Evolutionary conservation across 225 moss, liverwort and hornwort genomes (phyloP).

Genomic region (Polytrichum commune): DNA sequence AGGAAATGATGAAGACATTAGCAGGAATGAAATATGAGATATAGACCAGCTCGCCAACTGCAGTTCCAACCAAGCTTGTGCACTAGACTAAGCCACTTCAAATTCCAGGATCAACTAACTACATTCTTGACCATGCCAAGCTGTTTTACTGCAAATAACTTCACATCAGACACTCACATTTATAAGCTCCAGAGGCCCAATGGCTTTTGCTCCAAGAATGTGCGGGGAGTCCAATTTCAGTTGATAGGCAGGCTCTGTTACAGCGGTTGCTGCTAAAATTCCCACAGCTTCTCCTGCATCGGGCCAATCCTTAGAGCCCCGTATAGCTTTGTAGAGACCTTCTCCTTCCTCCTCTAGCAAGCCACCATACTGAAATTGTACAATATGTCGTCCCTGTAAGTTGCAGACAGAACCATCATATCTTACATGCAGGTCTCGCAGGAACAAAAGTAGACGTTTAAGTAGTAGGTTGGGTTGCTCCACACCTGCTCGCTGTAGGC

Average conservation of each 20-base stretch:
- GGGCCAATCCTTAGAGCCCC: slow-evolving; percentile 20
- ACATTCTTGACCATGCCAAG: neutral
- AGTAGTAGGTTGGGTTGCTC: slow-evolving; percentile 77
- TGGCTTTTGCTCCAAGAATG: slow-evolving; percentile 60
- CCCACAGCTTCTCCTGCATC: slow-evolving; percentile 94
- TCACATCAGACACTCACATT: slow-evolving; percentile 35
- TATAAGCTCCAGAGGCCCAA: slow-evolving; percentile 77
- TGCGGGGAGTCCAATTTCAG: slow-evolving; percentile 81
- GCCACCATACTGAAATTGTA: slow-evolving; percentile 82
- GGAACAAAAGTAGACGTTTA: slow-evolving; percentile 61
- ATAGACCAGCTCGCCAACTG: too few relatives aligned
- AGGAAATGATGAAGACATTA: too few relatives aligned
- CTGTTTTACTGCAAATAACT: too few relatives aligned
- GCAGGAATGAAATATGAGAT: too few relatives aligned
- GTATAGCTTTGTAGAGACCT: slow-evolving; percentile 11
- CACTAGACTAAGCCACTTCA: too few relatives aligned
- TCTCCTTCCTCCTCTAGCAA: slow-evolving; percentile 37
- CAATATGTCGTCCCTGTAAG: slow-evolving; percentile 47
- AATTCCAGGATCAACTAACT: neutral
- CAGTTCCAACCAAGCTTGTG: too few relatives aligned
- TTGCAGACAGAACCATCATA: slow-evolving; percentile 88
- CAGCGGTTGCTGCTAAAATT: slow-evolving; percentile 76
- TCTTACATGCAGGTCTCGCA: slow-evolving; percentile 73
- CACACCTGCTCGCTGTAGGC: slow-evolving; percentile 65
- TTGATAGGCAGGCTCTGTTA: slow-evolving; percentile 87